A percentile compares a stretch with the other conserved stretches of the same genome.
Evolutionary conservation across 208 protist species (phyloP).

Genomic region (Vickermania ingenoplastis): DNA sequence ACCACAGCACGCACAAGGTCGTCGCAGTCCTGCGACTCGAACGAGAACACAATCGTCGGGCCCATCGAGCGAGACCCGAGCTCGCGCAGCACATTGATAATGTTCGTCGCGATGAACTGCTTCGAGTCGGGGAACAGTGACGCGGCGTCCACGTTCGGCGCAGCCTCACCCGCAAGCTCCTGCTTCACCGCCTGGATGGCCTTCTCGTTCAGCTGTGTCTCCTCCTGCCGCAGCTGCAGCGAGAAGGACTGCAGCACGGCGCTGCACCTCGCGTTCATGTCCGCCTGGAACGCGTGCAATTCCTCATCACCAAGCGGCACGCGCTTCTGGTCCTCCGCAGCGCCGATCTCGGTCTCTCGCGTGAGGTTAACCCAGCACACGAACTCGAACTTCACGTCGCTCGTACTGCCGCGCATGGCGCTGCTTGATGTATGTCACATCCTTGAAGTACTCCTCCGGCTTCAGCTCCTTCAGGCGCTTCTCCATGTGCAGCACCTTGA

Average conservation of each 20-base stretch:
- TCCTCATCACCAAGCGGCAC: too few relatives aligned
- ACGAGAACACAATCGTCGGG: conserved; percentile 87
- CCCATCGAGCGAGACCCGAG: conserved; percentile 80
- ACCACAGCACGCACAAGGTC: conserved; percentile 77
- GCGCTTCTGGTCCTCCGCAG: conserved; percentile 23
- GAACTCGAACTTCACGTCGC: conserved; percentile 75
- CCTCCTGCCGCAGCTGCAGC: conserved; percentile 59
- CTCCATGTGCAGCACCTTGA: conserved; percentile 29
- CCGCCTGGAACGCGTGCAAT: conserved; percentile 27
- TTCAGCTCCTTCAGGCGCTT: conserved; percentile 36
- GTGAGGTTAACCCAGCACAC: conserved; percentile 67
- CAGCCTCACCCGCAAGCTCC: background rate
- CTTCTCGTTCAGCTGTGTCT: conserved; percentile 47
- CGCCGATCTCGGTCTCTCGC: conserved; percentile 20
- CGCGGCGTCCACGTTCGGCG: too few relatives aligned
- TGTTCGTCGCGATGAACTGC: conserved; percentile 71
- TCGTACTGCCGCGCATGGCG: conserved; percentile 74
- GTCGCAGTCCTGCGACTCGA: conserved; percentile 83
- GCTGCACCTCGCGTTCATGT: conserved; percentile 38
- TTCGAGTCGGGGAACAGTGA: conserved; percentile 71
- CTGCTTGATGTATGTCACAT: conserved; percentile 81
- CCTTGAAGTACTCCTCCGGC: conserved; percentile 73
- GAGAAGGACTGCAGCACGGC: conserved; percentile 62
- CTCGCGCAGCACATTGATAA: conserved; percentile 85
- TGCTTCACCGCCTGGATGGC: conserved; percentile 6